Base-by-base conservation (phyloP, 495 filamentous ascomycete genomes). In the Physcia stellaris region DNA sequence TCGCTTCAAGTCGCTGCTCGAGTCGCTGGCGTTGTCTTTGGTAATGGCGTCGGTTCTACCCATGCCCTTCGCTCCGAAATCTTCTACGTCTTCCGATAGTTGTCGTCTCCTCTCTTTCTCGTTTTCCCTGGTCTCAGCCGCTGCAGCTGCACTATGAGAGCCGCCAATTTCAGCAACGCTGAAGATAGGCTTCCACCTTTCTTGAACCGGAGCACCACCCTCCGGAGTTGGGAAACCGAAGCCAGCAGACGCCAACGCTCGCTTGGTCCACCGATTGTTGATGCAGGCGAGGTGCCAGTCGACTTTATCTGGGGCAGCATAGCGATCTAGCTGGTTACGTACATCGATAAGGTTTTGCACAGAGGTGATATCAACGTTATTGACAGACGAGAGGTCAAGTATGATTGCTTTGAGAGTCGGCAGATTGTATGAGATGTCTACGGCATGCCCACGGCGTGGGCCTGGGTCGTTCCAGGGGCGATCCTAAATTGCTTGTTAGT, bases 231-330 rank as follows among this genome's bases (percentile, higher is more conserved):
- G 86, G 59, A 79, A 93, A 1, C 90, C 90, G 59, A 98, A 98
- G 24, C 92, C 90, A 10, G 83, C 92, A 13, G 80, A 71, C n/a
- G 79, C 79, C 16, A 98, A 79, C 11, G 83, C 90, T 12, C 90
- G 83, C 63, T 96, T 98, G 23, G 90, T 90, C 90, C 90, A 98
- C 41, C 87, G 77, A 66, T 94, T 96, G 65, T 78, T 88, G 67
- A 98, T 83, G 60, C 79, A 79, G 10, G 86, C 84, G 45, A 98
- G 80, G 57, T 98, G 90, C 86, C 90, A 96, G 51, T 98, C 86
- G 4, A 98, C 86, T 5, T 73, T 64, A 9, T 86, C 79, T 0
- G 90, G 90, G 0, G 79, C 59, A 12, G 84, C 73, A 55, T 94
- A 94, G 11, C 78, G 71, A 57, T 96, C 90, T 16, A 98, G 76